Conservation (phyloP, 352 stramenopile species). For the Globisporangium echinulatum region DNA sequence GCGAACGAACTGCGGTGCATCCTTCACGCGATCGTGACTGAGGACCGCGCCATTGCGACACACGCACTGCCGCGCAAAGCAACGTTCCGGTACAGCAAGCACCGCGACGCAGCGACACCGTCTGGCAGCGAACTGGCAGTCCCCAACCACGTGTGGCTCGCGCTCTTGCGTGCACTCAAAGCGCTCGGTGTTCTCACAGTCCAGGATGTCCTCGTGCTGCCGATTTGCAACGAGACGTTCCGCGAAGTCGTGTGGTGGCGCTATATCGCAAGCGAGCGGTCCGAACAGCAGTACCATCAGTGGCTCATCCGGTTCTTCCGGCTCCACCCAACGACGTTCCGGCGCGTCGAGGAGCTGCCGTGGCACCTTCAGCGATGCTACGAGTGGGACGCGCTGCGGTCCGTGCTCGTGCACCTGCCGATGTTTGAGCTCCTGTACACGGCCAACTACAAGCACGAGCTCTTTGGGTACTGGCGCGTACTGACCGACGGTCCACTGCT, state of each 20-base stretch:
- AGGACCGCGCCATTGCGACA: constrained; percentile 22
- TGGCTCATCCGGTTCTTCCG: constrained; percentile 84
- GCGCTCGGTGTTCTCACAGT: constrained; percentile 74
- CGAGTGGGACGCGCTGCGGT: constrained; percentile 81
- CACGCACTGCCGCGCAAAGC: constrained; percentile 19
- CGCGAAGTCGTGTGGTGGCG: constrained; percentile 86
- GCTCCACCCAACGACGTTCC: constrained; percentile 74
- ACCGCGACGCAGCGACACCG: constrained; percentile 16
- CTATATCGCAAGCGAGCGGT: constrained; percentile 70
- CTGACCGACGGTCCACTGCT: constrained; percentile 74
- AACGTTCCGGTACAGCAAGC: constrained; percentile 26
- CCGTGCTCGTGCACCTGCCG: constrained; percentile 82
- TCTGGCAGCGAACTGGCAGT: constrained; percentile 28
- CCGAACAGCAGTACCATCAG: constrained; percentile 69
- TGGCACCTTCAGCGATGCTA: constrained; percentile 91
- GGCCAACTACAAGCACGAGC: constrained; percentile 82
- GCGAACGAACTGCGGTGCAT: constrained; percentile 83
- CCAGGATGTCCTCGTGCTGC: constrained; percentile 82
- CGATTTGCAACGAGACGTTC: constrained; percentile 84
- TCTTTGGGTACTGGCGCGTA: constrained; percentile 89
- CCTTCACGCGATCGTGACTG: constrained; percentile 48
- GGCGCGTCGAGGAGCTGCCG: constrained; percentile 84
- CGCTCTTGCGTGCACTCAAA: constrained; percentile 61
- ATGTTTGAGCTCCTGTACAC: constrained; percentile 92
- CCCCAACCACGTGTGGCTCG: constrained; percentile 61